Evolutionary conservation across 2,329 filamentous ascomycete genomes (phyloP).

Genomic region (Lecanicillium sp.): DNA sequence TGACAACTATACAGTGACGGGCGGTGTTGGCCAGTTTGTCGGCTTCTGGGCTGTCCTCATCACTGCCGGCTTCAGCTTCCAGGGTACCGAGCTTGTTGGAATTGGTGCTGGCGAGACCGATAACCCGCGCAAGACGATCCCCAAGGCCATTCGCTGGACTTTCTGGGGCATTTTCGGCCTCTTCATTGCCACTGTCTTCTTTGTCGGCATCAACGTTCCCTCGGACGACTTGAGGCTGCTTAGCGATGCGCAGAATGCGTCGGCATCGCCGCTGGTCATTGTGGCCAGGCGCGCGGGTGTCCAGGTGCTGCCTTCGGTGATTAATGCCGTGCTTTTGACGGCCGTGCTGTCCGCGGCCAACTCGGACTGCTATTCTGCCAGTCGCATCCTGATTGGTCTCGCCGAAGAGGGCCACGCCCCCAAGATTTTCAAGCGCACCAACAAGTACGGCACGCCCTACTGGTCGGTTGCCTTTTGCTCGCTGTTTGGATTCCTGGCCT

Average conservation of each 20-base stretch:
- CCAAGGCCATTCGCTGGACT: constrained; percentile 63
- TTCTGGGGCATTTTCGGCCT: constrained; percentile 68
- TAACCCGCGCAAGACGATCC: constrained; percentile 65
- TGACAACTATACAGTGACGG: no score
- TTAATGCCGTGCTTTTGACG: constrained; percentile 72
- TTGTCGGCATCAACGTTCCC: constrained; percentile 64
- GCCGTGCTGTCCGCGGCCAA: constrained; percentile 74
- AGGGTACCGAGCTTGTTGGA: constrained; percentile 69
- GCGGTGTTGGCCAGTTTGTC: constrained; percentile 52
- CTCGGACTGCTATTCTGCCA: constrained; percentile 68
- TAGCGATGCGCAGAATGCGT: constrained; percentile 46
- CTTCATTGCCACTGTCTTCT: constrained; percentile 59
- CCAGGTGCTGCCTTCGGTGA: constrained; percentile 55
- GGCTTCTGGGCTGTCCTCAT: constrained; percentile 64
- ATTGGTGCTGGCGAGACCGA: constrained; percentile 72
- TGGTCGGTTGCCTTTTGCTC: constrained; percentile 46
- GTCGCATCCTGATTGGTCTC: constrained; percentile 59
- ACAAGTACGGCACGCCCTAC: constrained; percentile 55
- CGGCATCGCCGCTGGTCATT: constrained; percentile 58
- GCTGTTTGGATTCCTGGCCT: constrained; percentile 55
- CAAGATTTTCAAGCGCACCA: constrained; percentile 49
- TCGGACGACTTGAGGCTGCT: constrained; percentile 49
- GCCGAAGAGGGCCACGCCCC: constrained; percentile 59
- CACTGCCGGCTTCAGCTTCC: constrained; percentile 62
- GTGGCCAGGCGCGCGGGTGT: constrained; percentile 56